phyloP scores from a whole-genome alignment of 2,329 filamentous ascomycete genomes.

The Pyrenochaeta sp. region DNA sequence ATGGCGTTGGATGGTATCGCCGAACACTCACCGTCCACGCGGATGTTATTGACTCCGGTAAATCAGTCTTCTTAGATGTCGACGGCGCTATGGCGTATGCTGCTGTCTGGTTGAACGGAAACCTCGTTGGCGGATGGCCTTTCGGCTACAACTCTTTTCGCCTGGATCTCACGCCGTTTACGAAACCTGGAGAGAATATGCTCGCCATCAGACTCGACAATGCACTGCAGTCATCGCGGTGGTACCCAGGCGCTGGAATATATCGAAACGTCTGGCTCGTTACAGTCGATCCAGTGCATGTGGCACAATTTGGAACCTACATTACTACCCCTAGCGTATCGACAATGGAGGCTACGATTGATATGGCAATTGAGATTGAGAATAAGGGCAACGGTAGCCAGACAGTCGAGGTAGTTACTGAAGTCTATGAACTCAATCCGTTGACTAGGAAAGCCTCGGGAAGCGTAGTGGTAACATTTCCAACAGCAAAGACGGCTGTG shows the following conservation, averaged over 20 bases:
- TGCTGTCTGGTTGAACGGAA: constrained; percentile 60
- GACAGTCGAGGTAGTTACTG: constrained; percentile 52
- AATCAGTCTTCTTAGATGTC: constrained; percentile 56
- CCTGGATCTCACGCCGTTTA: constrained; percentile 58
- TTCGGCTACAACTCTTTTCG: constrained; percentile 60
- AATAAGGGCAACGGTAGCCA: constrained; percentile 51
- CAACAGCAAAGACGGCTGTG: constrained; percentile 40
- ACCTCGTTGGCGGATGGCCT: constrained; percentile 61
- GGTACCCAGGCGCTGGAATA: constrained; percentile 64
- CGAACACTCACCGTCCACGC: constrained; percentile 11
- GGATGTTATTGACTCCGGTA: constrained; percentile 36
- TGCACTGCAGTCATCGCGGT: constrained; percentile 57
- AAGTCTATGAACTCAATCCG: constrained; percentile 51
- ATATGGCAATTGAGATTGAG: constrained; percentile 57
- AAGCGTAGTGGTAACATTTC: constrained; percentile 43
- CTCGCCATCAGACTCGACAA: constrained; percentile 62
- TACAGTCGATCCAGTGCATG: constrained; percentile 55
- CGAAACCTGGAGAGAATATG: constrained; percentile 45
- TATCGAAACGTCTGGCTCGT: constrained; percentile 65
- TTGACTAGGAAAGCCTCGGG: constrained; percentile 29
- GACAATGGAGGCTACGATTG: constrained; percentile 54
- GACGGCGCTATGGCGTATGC: constrained; percentile 62
- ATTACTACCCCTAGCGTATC: constrained; percentile 58
- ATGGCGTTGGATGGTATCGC: constrained; percentile 62
- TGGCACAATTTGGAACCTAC: constrained; percentile 60